Evolutionary conservation across 208 protist species (phyloP).

Genomic region (Trypanosoma lewisi): DNA sequence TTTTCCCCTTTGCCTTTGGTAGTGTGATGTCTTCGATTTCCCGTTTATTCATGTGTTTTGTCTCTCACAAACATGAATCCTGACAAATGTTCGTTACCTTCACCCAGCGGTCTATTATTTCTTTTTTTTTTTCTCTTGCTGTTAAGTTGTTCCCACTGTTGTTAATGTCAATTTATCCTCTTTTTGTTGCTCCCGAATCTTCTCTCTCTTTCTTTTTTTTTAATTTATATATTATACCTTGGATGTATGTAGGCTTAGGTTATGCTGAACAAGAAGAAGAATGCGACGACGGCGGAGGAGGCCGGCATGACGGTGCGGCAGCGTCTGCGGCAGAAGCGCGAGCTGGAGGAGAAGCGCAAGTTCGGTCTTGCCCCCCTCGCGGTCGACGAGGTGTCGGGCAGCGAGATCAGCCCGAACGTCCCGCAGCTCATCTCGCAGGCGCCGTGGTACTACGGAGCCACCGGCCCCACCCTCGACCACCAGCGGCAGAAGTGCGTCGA

Average conservation of each 20-base stretch:
- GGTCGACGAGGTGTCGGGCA: slow-evolving; percentile 70
- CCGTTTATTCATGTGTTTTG: too few relatives aligned
- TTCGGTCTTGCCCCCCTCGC: slow-evolving; percentile 82
- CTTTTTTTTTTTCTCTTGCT: too few relatives aligned
- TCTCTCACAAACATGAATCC: background rate
- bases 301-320: slow-evolving; percentile 57
- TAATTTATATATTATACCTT: background rate
- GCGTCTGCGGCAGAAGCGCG: slow-evolving; percentile 66
- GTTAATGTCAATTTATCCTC: too few relatives aligned
- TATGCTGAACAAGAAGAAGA: slow-evolving; percentile 30
- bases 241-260: background rate
- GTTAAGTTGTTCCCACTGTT: too few relatives aligned
- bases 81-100: background rate
- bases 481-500: slow-evolving; percentile 57
- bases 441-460: slow-evolving; percentile 94
- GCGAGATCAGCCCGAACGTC: slow-evolving; percentile 98
- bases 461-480: slow-evolving; percentile 88
- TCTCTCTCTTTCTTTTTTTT: slow-evolving; percentile 11
- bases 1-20: too few relatives aligned
- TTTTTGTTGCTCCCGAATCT: background rate
- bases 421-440: slow-evolving; percentile 97
- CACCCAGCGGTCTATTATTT: too few relatives aligned
- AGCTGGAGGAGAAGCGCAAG: slow-evolving; percentile 87
- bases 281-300: slow-evolving; percentile 7
- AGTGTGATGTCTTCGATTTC: too few relatives aligned